Conservation (phyloP, 2,329 filamentous ascomycete species). For the Cladophialophora chaetospira region DNA sequence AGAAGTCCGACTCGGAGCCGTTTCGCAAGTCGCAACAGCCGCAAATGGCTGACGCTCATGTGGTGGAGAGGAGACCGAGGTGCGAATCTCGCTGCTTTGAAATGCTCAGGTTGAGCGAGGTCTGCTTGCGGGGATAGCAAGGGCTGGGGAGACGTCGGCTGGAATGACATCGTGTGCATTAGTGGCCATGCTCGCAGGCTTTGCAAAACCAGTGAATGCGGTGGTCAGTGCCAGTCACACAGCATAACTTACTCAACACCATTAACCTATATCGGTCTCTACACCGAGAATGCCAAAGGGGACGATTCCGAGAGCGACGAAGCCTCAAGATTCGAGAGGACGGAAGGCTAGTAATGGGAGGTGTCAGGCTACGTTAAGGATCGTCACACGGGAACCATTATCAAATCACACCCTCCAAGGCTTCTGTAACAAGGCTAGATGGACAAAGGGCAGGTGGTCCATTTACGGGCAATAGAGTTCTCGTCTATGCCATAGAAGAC, state of each 20-base stretch:
- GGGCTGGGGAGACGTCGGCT: constrained; percentile 5
- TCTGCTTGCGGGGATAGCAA: constrained; percentile 7
- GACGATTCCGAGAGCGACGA: background rate
- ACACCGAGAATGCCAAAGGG: background rate
- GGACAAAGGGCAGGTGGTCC: background rate
- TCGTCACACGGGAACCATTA: too few relatives aligned
- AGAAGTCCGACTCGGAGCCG: constrained; percentile 1
- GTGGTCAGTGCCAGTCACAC: too few relatives aligned
- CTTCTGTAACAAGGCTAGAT: background rate
- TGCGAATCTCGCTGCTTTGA: background rate
- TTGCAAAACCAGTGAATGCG: background rate
- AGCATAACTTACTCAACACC: background rate
- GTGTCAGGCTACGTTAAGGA: background rate
- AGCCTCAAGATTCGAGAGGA: background rate
- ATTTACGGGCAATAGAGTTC: background rate
- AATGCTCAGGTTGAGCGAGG: background rate
- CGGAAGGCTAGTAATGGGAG: background rate
- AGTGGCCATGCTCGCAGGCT: background rate
- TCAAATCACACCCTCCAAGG: too few relatives aligned
- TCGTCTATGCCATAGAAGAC: background rate
- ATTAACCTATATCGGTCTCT: background rate
- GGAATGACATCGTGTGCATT: constrained; percentile 11
- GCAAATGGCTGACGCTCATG: background rate
- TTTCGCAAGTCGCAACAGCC: constrained; percentile 5
- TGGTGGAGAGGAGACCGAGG: background rate